These are phyloP conservation scores for Ambrosiella cleistominuta DNA, from an alignment of 2,329 filamentous ascomycete genomes.

Conservation along the genomic window DNA sequence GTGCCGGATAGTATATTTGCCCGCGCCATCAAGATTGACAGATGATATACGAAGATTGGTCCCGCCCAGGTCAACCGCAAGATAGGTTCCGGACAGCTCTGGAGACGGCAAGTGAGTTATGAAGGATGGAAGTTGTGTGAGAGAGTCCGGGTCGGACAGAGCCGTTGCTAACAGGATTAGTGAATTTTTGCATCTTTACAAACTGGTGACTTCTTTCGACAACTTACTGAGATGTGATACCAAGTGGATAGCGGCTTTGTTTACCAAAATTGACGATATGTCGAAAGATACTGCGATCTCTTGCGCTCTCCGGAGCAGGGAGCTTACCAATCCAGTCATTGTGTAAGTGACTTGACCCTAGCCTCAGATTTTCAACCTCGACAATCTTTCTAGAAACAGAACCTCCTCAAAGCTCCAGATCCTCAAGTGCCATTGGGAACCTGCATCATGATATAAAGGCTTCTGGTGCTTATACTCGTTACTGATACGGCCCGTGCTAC, in stretches of 20 bases:
- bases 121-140: conserved; percentile 63
- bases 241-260: conserved; percentile 2
- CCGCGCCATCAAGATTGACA: conserved; percentile 31
- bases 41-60: conserved; percentile 21
- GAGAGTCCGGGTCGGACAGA: conserved; percentile 36
- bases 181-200: too few species aligned
- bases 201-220: background rate
- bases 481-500: too few species aligned
- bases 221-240: conserved; percentile 6
- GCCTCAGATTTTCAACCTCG: too few species aligned
- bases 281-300: conserved; percentile 3
- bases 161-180: conserved; percentile 22
- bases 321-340: background rate
- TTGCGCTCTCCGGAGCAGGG: background rate
- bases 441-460: too few species aligned
- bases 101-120: conserved; percentile 62
- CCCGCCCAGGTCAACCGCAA: conserved; percentile 21
- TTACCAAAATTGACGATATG: background rate
- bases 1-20: conserved; percentile 54
- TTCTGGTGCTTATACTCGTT: too few species aligned
- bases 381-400: too few species aligned
- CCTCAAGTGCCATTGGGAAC: too few species aligned
- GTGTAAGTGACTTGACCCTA: background rate
- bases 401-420: too few species aligned
- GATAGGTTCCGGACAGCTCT: conserved; percentile 44